These are phyloP conservation scores for Furcasterigmium sp. DNA, from an alignment of 2,329 filamentous ascomycete genomes.

Conservation along the genomic window DNA sequence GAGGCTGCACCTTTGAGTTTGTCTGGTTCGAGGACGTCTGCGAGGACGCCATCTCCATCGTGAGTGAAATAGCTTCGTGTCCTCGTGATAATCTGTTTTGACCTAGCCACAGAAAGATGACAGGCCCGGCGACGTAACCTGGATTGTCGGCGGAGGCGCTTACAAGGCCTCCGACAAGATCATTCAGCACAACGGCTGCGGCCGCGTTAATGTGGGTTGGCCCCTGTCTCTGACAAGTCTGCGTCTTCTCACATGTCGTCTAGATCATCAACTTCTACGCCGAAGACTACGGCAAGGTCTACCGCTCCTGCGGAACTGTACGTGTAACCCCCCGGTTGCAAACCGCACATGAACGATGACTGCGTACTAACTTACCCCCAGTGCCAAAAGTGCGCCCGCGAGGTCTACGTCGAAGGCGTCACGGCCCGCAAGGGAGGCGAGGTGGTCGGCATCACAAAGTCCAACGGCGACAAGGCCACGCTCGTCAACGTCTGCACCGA, in stretches of 20 bases:
- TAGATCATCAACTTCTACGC: constrained; percentile 33
- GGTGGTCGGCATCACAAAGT: constrained; percentile 9
- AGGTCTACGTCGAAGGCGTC: constrained; percentile 9
- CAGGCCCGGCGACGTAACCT: constrained; percentile 15
- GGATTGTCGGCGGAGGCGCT: constrained; percentile 32
- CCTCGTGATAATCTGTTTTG: background rate
- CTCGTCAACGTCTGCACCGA: constrained; percentile 14
- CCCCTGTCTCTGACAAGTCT: background rate
- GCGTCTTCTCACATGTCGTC: background rate
- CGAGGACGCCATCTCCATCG: constrained; percentile 18
- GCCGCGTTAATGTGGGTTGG: constrained; percentile 18
- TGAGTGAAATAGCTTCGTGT: background rate
- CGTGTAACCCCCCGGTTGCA: constrained; percentile 17
- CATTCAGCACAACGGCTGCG: constrained; percentile 31
- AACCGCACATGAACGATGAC: too few species aligned
- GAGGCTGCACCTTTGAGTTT: constrained; percentile 18
- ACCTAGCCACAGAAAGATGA: constrained; percentile 13
- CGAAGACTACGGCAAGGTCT: constrained; percentile 42
- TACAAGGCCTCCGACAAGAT: constrained; percentile 31
- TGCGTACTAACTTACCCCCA: too few species aligned
- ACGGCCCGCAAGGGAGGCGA: constrained; percentile 8
- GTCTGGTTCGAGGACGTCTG: constrained; percentile 21
- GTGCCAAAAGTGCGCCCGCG: constrained; percentile 7
- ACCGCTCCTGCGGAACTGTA: constrained; percentile 32
- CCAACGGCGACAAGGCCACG: constrained; percentile 8